These are phyloP conservation scores for Cordyceps fumosorosea DNA, from an alignment of 2,329 filamentous ascomycete genomes.

Conservation along the genomic window DNA sequence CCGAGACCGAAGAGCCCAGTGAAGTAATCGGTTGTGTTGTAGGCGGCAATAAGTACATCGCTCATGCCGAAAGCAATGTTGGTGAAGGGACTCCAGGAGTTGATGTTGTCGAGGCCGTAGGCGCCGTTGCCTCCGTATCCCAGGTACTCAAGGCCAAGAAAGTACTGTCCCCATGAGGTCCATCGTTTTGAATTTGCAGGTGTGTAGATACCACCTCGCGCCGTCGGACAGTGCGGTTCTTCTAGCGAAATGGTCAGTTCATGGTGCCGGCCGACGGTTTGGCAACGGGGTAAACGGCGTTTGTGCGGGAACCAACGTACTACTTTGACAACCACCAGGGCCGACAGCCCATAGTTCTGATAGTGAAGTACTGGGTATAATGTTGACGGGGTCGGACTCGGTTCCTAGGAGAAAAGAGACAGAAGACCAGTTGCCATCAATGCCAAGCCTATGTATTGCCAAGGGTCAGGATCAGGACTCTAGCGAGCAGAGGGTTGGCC, in stretches of 20 bases:
- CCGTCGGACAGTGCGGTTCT: constrained; percentile 46
- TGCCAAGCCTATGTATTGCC: constrained; percentile 44
- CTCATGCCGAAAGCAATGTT: constrained; percentile 35
- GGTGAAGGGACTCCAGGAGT: constrained; percentile 32
- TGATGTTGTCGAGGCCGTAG: constrained; percentile 52
- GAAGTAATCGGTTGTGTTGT: constrained; percentile 51
- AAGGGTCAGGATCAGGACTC: neutral
- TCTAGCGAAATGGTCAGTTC: constrained; percentile 22
- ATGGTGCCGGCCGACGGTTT: neutral
- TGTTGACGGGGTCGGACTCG: constrained; percentile 28
- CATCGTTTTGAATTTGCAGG: constrained; percentile 49
- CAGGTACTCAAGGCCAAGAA: constrained; percentile 53
- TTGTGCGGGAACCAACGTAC: constrained; percentile 30
- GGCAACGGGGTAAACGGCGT: neutral
- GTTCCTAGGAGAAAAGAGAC: constrained; percentile 49
- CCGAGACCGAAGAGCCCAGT: constrained; percentile 52
- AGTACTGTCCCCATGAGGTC: constrained; percentile 52
- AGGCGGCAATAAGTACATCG: constrained; percentile 40
- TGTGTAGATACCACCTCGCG: constrained; percentile 55
- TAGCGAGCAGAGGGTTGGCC: too few relatives aligned
- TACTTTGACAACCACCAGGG: constrained; percentile 45
- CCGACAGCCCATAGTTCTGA: constrained; percentile 68
- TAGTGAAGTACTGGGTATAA: constrained; percentile 56
- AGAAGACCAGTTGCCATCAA: constrained; percentile 67
- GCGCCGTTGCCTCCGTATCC: constrained; percentile 54